Evolutionary conservation across 192 early-diverging fungal species (phyloP), one percentile per base, ranked within the genome.

Genomic region (Gamsiella multidivaricata): DNA sequence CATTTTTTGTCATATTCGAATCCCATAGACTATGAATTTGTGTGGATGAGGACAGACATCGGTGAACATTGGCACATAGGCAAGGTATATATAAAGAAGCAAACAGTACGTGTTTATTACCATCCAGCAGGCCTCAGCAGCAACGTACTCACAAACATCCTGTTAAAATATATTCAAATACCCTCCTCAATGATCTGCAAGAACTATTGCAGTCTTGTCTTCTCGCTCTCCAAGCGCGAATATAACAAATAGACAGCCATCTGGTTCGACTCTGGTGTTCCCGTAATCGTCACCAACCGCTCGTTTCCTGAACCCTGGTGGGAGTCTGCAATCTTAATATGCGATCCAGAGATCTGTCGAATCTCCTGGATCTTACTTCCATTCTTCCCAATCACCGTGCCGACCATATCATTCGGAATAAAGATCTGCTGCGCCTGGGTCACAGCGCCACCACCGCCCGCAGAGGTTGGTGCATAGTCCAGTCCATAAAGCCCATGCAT

Each of bases 341-440:
- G 91, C 43, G 88, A 89, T 51, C 92, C 92, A 59, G 88, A 90
- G 32, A 91, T 81, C 50, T 91, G 89, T 59, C 92, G 89, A 65
- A 94, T 94, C 72, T 94, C 92, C 55, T 91, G 89, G 68, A 94
- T 91, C 68, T 92, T 91, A 36, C 83, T 83, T 31, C 95, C 96
- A 20, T 89, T 89, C 79, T 96, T 96, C 67, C 97, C 97, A 83
- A 98, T 98, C 65, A 98, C 94, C 67, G 92, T 93, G 17, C 97
- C 97, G 26, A 89, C 88, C 83, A 90, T 85, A 56, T 90, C 88
- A 51, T 87, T 86, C 18, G 89, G 89, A 45, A 90, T 88, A 45
- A 84, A 84, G 54, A 90, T 86, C 52, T 88, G 87, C 58, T 88
- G 87, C 10, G 85, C 80, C 84, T 12, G 84, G 69, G n/a, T 69